These are phyloP conservation scores for Sphaceloma murrayae DNA, from an alignment of 2,329 filamentous ascomycete species.

Conservation along the genomic window DNA sequence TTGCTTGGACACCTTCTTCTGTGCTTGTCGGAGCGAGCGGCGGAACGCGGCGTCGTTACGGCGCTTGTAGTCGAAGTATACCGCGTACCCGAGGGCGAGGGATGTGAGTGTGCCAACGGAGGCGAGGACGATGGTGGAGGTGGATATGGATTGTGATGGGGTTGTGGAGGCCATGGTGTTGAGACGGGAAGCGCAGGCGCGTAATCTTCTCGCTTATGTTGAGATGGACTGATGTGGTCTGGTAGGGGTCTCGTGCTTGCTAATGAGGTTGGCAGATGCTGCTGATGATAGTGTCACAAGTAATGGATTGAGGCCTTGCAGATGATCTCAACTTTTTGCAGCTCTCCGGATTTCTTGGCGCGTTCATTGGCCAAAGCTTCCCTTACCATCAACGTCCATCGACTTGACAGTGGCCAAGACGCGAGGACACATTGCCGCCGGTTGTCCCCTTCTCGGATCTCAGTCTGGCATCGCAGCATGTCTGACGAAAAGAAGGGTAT, in stretches of 20 bases:
- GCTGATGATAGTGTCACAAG: too few relatives aligned
- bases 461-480: conserved; percentile 20
- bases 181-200: too few relatives aligned
- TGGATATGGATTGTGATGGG: conserved; percentile 36
- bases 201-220: too few relatives aligned
- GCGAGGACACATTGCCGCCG: neutral
- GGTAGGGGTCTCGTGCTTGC: too few relatives aligned
- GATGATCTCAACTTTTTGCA: conserved; percentile 15
- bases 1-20: conserved; percentile 59
- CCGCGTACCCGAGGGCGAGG: conserved; percentile 52
- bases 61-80: conserved; percentile 58
- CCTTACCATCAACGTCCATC: neutral
- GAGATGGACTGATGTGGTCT: too few relatives aligned
- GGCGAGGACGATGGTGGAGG: conserved; percentile 49
- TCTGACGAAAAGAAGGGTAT: conserved; percentile 48
- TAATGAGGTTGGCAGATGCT: too few relatives aligned
- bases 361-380: conserved; percentile 13
- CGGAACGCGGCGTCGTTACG: conserved; percentile 55
- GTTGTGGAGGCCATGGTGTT: conserved; percentile 29
- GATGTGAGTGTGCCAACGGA: conserved; percentile 50
- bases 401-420: neutral
- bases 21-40: conserved; percentile 59
- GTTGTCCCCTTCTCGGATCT: neutral
- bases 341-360: conserved; percentile 13
- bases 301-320: neutral